These are phyloP conservation scores for Keqinozyma sinolaborantium DNA, from an alignment of 1,139 yeast species.

Conservation along the genomic window DNA sequence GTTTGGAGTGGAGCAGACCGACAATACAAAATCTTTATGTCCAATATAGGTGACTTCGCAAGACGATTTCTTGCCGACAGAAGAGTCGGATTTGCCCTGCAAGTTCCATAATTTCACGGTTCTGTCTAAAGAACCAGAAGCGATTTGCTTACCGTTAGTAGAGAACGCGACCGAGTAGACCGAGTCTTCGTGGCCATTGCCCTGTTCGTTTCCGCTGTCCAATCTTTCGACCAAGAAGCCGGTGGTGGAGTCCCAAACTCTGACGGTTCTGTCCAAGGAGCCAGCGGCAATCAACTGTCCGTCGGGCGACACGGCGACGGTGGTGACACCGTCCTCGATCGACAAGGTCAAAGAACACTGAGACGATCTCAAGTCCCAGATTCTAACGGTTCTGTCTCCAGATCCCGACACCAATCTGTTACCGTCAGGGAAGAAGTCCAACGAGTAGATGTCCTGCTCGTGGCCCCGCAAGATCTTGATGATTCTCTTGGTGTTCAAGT, in stretches of 20 bases:
- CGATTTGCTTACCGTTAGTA: constrained; percentile 87
- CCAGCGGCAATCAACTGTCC: constrained; percentile 96
- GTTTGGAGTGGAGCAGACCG: constrained; percentile 93
- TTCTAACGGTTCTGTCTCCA: constrained; percentile 94
- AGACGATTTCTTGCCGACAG: constrained; percentile 46
- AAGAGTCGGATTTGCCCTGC: constrained; percentile 52
- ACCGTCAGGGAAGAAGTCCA: constrained; percentile 95
- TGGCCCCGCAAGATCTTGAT: constrained; percentile 89
- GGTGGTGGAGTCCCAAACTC: constrained; percentile 96
- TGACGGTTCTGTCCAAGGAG: constrained; percentile 88
- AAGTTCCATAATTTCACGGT: constrained; percentile 96
- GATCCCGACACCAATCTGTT: constrained; percentile 92
- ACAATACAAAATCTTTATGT: constrained; percentile 92
- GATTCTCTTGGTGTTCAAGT: constrained; percentile 80
- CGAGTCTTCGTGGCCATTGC: constrained; percentile 94
- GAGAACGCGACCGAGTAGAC: constrained; percentile 95
- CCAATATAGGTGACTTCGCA: constrained; percentile 95
- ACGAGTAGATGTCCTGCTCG: constrained; percentile 95
- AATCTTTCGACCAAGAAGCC: constrained; percentile 91
- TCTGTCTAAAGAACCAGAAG: constrained; percentile 92
- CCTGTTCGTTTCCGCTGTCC: constrained; percentile 82
- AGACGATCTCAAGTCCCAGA: constrained; percentile 93
- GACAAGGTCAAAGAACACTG: constrained; percentile 86
- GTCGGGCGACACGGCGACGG: constrained; percentile 96
- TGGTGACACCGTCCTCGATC: constrained; percentile 96